Evolutionary conservation across 345 rosid species (phyloP).

Genomic region (Lumnitzera racemosa): DNA sequence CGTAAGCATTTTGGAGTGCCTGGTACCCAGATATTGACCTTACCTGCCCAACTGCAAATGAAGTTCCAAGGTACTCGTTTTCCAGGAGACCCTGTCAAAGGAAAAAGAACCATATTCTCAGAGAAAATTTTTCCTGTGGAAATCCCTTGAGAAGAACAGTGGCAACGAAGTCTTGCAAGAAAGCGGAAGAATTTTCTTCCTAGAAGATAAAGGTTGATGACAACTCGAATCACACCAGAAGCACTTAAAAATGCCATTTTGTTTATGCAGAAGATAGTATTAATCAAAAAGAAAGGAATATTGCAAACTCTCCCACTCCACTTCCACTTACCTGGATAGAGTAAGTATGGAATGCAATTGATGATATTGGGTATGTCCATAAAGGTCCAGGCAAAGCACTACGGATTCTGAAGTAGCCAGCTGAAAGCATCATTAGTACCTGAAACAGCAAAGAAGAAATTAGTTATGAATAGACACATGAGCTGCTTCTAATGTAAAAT

Average conservation of each 20-base stretch:
- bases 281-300: not conserved
- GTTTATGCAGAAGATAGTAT: no score
- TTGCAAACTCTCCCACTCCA: no score
- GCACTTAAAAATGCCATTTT: no score
- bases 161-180: not conserved
- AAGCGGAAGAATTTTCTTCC: not conserved
- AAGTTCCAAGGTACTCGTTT: constrained; percentile 79
- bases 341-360: constrained; percentile 81
- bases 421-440: constrained; percentile 96
- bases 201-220: no score
- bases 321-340: constrained; percentile 61
- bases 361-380: constrained; percentile 92
- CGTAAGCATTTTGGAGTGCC: constrained; percentile 61
- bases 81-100: constrained; percentile 75
- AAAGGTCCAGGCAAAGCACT: constrained; percentile 71
- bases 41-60: constrained; percentile 87
- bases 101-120: not conserved
- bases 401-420: constrained; percentile 88
- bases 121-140: no score
- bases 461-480: not conserved
- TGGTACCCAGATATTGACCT: constrained; percentile 82
- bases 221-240: no score
- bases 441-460: constrained; percentile 26
- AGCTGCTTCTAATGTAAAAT: not conserved
- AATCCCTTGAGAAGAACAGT: no score